Percentiles rank a stretch among this genome's conserved stretches.
Conservation (phyloP, 208 protist species). For the Wallacemonas sp. region DNA sequence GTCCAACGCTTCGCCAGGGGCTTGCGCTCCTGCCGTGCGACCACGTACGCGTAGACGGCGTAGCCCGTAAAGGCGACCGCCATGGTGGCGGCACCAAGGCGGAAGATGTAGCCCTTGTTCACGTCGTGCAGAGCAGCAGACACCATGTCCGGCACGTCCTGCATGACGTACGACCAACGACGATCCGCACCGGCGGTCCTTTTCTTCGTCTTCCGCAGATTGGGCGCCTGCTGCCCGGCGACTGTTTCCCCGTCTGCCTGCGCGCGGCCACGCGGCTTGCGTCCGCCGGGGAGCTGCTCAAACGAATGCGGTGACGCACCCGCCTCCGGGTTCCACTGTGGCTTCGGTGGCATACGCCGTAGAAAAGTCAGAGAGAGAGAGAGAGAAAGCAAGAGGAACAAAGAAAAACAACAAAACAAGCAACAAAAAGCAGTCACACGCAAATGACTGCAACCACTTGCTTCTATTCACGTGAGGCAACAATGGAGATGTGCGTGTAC, state of each 20-base stretch:
- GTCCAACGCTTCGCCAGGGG: conserved; percentile 78
- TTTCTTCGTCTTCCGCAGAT: neutral
- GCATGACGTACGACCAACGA: conserved; percentile 81
- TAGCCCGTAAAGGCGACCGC: conserved; percentile 32
- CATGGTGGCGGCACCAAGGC: conserved; percentile 30
- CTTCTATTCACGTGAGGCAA: too few species aligned
- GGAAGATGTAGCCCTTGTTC: conserved; percentile 72
- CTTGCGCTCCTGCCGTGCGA: conserved; percentile 46
- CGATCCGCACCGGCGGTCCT: neutral
- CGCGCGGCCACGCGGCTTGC: neutral
- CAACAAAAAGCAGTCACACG: too few species aligned
- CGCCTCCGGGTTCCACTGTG: conserved; percentile 27
- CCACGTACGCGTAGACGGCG: conserved; percentile 45
- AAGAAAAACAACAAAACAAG: conserved; percentile 4
- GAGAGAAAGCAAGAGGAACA: neutral
- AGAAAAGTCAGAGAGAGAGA: conserved; percentile 2
- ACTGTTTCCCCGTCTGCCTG: neutral
- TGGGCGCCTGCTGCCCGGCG: neutral
- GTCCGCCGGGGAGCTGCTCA: conserved; percentile 7
- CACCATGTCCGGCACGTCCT: conserved; percentile 57
- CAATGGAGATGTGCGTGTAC: too few species aligned
- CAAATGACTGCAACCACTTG: too few species aligned
- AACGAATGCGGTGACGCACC: neutral
- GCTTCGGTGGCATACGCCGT: conserved; percentile 35
- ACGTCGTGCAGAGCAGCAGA: conserved; percentile 55